These are phyloP conservation scores for Amesomyces nigricolor DNA, from an alignment of 2,329 filamentous ascomycete species.

Conservation along the genomic window DNA sequence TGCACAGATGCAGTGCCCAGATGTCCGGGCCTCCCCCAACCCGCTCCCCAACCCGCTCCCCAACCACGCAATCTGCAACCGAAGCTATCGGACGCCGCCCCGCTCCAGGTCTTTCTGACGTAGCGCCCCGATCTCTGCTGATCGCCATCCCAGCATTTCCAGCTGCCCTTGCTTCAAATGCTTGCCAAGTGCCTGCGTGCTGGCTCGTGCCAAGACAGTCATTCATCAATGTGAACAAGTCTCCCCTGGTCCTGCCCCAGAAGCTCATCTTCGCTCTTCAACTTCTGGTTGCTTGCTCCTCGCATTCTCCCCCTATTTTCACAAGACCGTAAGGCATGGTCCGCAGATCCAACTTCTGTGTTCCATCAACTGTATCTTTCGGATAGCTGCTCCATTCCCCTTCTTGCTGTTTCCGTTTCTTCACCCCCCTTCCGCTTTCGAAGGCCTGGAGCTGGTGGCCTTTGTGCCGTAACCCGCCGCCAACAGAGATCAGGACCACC, in stretches of 20 bases:
- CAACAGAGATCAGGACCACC: conserved; percentile 1
- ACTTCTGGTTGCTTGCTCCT: conserved; percentile 11
- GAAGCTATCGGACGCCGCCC: conserved; percentile 4
- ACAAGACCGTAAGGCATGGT: conserved; percentile 5
- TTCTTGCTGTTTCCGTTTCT: background rate
- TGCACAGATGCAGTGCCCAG: background rate
- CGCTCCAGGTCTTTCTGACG: conserved; percentile 19
- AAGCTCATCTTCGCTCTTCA: background rate
- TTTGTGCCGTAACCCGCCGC: conserved; percentile 14
- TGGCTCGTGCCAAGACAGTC: conserved; percentile 11
- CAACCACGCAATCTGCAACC: conserved; percentile 4
- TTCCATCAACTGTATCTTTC: conserved; percentile 3
- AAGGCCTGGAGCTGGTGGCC: background rate
- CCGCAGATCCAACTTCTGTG: conserved; percentile 9
- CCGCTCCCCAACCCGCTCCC: too few relatives aligned
- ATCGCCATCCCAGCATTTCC: conserved; percentile 11
- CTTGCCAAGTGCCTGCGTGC: background rate
- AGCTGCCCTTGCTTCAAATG: conserved; percentile 1
- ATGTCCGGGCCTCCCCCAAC: background rate
- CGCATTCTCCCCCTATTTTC: conserved; percentile 8
- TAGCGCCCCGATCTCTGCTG: conserved; percentile 21
- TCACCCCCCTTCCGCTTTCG: background rate
- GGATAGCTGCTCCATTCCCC: background rate
- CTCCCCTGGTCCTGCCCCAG: background rate
- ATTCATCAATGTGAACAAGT: conserved; percentile 4